Evolutionary conservation across 305 asterid species (phyloP).

Genomic region (Stenogyne calaminthoides): DNA sequence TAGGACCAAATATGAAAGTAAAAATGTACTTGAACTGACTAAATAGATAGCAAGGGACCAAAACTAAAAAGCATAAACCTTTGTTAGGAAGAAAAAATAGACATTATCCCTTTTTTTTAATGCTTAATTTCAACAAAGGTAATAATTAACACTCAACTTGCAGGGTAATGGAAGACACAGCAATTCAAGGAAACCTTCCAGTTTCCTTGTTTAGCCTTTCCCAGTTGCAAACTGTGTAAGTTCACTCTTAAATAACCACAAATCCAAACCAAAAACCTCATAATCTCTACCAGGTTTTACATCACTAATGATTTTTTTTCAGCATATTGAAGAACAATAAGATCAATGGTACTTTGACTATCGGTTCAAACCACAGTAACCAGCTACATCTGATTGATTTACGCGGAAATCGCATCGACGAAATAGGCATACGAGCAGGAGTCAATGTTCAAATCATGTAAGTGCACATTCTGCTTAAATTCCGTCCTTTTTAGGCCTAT

Average conservation of each 20-base stretch:
- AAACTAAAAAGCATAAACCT: too few species aligned
- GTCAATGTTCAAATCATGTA: conserved; percentile 52
- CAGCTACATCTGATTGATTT: conserved; percentile 67
- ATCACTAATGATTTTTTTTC: conserved; percentile 25
- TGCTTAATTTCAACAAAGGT: too few species aligned
- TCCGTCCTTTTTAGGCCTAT: too few species aligned
- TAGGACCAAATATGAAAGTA: too few species aligned
- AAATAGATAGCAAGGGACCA: too few species aligned
- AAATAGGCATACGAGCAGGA: conserved; percentile 39
- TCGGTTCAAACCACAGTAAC: conserved; percentile 46
- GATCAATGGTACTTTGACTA: conserved; percentile 60
- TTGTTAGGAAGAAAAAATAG: too few species aligned
- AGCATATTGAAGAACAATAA: conserved; percentile 64
- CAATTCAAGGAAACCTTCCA: conserved; percentile 56
- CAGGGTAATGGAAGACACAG: conserved; percentile 62
- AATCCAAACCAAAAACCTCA: too few species aligned
- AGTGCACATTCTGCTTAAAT: conserved; percentile 23
- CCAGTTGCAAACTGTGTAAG: conserved; percentile 71
- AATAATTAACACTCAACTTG: conserved; percentile 19
- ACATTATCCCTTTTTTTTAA: too few species aligned
- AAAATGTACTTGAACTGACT: too few species aligned
- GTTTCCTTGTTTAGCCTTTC: conserved; percentile 43
- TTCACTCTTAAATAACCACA: too few species aligned
- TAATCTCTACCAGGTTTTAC: too few species aligned
- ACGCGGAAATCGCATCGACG: conserved; percentile 49